phyloP scores from a whole-genome alignment of 2,329 filamentous ascomycete species.

The Fusarium mundagurra region DNA sequence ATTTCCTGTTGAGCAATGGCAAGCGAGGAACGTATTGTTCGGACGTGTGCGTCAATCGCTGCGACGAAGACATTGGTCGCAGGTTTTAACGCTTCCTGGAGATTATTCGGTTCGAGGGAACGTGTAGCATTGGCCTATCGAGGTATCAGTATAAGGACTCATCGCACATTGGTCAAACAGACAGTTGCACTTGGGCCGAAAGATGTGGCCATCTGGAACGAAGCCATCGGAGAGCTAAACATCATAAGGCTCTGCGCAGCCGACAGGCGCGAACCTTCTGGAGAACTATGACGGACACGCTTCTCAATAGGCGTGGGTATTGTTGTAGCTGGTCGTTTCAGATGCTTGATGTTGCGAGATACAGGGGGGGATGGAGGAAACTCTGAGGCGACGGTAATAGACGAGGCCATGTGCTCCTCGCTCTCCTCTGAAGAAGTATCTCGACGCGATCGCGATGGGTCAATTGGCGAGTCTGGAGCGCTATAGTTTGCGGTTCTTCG shows the following conservation, averaged over 20 bases:
- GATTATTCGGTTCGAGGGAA: slow-evolving; percentile 32
- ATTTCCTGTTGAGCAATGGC: slow-evolving; percentile 39
- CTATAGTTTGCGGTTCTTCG: slow-evolving; percentile 36
- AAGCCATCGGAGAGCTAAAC: slow-evolving; percentile 43
- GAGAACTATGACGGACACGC: slow-evolving; percentile 39
- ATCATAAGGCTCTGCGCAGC: slow-evolving; percentile 44
- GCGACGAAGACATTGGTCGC: slow-evolving; percentile 33
- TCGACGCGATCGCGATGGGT: slow-evolving; percentile 26
- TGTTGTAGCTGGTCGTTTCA: slow-evolving; percentile 34
- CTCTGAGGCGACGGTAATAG: slow-evolving; percentile 42
- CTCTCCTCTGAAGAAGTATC: slow-evolving; percentile 38
- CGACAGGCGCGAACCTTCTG: slow-evolving; percentile 42
- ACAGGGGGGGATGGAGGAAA: slow-evolving; percentile 39
- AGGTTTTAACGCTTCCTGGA: slow-evolving; percentile 38
- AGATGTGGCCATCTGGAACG: slow-evolving; percentile 43
- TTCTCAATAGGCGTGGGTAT: slow-evolving; percentile 37
- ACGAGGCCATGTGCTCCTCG: slow-evolving; percentile 41
- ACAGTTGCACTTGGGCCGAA: slow-evolving; percentile 29
- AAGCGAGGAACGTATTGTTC: slow-evolving; percentile 38
- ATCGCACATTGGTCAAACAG: background rate
- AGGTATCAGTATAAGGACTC: background rate
- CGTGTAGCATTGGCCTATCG: slow-evolving; percentile 29
- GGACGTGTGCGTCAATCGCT: slow-evolving; percentile 38
- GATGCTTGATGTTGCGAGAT: slow-evolving; percentile 34
- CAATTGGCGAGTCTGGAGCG: slow-evolving; percentile 31